A percentile compares a stretch with the other conserved stretches of the same genome.
Evolutionary conservation across 2,329 filamentous ascomycete species (phyloP).

Genomic region (Diaporthe eres): DNA sequence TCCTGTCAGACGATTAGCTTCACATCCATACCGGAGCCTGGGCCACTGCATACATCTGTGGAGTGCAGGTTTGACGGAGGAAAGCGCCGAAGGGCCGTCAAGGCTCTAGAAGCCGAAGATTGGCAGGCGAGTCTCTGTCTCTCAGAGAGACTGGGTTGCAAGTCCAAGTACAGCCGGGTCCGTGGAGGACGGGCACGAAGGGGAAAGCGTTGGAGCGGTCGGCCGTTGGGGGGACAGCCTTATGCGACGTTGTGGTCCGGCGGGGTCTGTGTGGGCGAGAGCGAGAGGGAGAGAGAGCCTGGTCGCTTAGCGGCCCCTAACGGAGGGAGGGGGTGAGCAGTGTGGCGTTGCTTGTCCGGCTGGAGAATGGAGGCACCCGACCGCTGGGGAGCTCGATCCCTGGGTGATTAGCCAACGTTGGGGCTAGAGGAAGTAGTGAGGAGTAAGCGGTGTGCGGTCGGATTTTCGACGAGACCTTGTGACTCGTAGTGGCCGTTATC

Average conservation of each 20-base stretch:
- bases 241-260: conserved; percentile 37
- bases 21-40: conserved; percentile 2
- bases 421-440: conserved; percentile 9
- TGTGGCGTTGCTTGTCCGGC: conserved; percentile 21
- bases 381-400: not conserved
- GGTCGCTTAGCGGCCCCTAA: conserved; percentile 4
- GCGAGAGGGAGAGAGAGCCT: not conserved
- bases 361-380: conserved; percentile 23
- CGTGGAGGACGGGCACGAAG: conserved; percentile 19
- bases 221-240: conserved; percentile 35
- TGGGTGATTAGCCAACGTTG: conserved; percentile 18
- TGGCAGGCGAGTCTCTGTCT: not conserved
- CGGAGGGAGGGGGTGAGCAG: conserved; percentile 8
- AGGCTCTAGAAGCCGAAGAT: not conserved
- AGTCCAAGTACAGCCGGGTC: not conserved
- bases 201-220: not conserved
- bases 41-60: conserved; percentile 32
- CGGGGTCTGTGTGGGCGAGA: conserved; percentile 3
- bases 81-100: not conserved
- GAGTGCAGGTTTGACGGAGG: not conserved
- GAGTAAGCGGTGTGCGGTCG: conserved; percentile 20
- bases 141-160: not conserved
- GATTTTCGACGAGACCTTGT: conserved; percentile 20
- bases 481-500: conserved; percentile 28
- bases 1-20: conserved; percentile 34